Conservation (phyloP, 306 rosid species). For the Senna tora region DNA sequence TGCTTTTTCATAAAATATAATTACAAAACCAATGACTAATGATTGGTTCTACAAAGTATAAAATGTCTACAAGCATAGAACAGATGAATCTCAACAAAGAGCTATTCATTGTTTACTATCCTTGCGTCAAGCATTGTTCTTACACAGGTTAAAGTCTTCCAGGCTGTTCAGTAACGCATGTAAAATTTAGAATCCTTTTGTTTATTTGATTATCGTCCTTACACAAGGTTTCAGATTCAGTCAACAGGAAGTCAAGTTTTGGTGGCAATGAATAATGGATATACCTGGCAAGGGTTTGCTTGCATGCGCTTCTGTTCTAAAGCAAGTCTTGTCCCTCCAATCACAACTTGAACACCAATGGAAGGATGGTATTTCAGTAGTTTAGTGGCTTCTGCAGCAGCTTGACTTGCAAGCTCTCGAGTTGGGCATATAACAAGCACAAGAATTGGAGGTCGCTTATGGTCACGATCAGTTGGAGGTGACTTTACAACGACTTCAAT, state of each 20-base stretch:
- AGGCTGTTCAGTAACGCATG: slow-evolving; percentile 6
- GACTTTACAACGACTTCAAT: slow-evolving; percentile 81
- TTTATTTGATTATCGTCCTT: slow-evolving; percentile 28
- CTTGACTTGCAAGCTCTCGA: slow-evolving; percentile 94
- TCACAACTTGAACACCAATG: slow-evolving; percentile 92
- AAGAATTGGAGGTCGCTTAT: slow-evolving; percentile 75
- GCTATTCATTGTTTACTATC: background rate
- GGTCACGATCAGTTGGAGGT: slow-evolving; percentile 61
- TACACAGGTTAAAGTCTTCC: background rate
- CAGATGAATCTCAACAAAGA: slow-evolving; percentile 2
- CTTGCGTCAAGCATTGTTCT: background rate
- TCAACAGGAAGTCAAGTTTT: background rate
- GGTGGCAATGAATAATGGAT: slow-evolving; percentile 32
- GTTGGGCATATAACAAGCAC: slow-evolving; percentile 97
- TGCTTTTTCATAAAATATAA: slow-evolving; percentile 15
- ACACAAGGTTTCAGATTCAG: background rate
- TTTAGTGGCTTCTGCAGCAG: slow-evolving; percentile 80
- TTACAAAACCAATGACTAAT: slow-evolving; percentile 2
- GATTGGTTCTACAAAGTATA: background rate
- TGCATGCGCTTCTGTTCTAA: slow-evolving; percentile 89
- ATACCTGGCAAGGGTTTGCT: slow-evolving; percentile 93
- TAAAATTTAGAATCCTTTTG: slow-evolving; percentile 14
- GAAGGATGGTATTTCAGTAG: slow-evolving; percentile 85
- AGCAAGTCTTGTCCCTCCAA: slow-evolving; percentile 90
- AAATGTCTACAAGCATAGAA: slow-evolving; percentile 6